Evolutionary conservation across 805 yeast species (phyloP), one percentile per base, ranked within the genome.

Genomic region (Nadsonia fulvescens): DNA sequence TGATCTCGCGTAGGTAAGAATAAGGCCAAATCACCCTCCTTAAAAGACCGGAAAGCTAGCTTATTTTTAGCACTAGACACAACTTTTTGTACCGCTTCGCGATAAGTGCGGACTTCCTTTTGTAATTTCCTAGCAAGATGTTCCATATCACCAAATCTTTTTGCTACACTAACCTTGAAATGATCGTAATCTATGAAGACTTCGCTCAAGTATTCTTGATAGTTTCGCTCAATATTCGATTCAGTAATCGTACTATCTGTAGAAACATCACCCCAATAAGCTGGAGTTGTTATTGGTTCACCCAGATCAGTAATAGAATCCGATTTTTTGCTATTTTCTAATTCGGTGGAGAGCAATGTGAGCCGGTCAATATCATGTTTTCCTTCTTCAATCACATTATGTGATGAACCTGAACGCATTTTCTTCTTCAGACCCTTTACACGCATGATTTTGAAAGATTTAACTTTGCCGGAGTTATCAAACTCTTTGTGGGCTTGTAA

Each of bases 71-170:
- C 23, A 16, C 51, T 61, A 8, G 38, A 37, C 27, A 41, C 49
- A 2, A 35, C 31, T 16, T 35, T 33, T 10, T 39, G 37, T 3
- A 40, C 30, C 10, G 37, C 37, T 23, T 56, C 61, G 15, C 61
- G 57, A 29, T 63, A 55, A 28, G 46, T 42, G 33, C 61, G 64
- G 37, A 65, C 70, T 37, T 78, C 92, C 41, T 72, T 73, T 31
- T 83, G 78, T 32, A 78, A 59, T 42, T 69, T 76, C 40, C 89
- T 71, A 2, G 96, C 96, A 38, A 83, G 59, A 5, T 73, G 66
- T 45, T 89, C 96, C 26, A 86, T 91, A 42, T 86, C 96, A 29
- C 64, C 67, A 40, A 89, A 83, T 32, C 98, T 56, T 43, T 74
- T 70, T 19, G 70, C 61, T 3, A 82, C 65, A 8, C 66, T 53